These are phyloP conservation scores for Pythium rhizo-oryzae DNA, from an alignment of 352 stramenopile genomes.

Conservation along the genomic window DNA sequence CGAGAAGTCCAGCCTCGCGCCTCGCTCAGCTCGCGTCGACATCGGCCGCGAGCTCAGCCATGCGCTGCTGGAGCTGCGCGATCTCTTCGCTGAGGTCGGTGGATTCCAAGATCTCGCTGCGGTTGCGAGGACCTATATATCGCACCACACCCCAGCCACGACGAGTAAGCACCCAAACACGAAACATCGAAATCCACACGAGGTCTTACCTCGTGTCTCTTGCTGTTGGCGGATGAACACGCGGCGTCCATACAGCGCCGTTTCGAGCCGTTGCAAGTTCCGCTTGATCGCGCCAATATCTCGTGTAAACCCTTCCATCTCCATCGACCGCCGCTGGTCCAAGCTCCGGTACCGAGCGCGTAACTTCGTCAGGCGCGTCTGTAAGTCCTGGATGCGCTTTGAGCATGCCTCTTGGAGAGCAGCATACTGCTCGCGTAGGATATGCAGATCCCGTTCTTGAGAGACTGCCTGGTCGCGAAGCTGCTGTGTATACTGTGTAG, in stretches of 20 bases:
- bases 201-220: background rate
- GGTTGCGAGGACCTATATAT: conserved; percentile 9
- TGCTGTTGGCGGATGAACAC: conserved; percentile 11
- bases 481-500: conserved; percentile 54
- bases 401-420: conserved; percentile 73
- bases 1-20: too few species aligned
- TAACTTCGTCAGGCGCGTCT: conserved; percentile 67
- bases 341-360: conserved; percentile 59
- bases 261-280: conserved; percentile 74
- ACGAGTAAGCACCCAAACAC: background rate
- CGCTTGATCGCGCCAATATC: conserved; percentile 64
- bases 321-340: conserved; percentile 72
- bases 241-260: conserved; percentile 60
- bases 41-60: conserved; percentile 61
- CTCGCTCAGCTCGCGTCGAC: conserved; percentile 36
- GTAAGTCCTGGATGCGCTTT: conserved; percentile 69
- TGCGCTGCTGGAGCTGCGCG: conserved; percentile 55
- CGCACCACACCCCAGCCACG: background rate
- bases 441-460: conserved; percentile 65
- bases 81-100: conserved; percentile 72
- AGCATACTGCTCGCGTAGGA: conserved; percentile 79
- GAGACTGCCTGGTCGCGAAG: conserved; percentile 60
- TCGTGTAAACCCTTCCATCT: conserved; percentile 84
- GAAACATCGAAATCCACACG: background rate
- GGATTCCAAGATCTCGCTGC: conserved; percentile 37